Evolutionary conservation across 2,329 filamentous ascomycete species (phyloP).

Genomic region (Annulohypoxylon truncatum): DNA sequence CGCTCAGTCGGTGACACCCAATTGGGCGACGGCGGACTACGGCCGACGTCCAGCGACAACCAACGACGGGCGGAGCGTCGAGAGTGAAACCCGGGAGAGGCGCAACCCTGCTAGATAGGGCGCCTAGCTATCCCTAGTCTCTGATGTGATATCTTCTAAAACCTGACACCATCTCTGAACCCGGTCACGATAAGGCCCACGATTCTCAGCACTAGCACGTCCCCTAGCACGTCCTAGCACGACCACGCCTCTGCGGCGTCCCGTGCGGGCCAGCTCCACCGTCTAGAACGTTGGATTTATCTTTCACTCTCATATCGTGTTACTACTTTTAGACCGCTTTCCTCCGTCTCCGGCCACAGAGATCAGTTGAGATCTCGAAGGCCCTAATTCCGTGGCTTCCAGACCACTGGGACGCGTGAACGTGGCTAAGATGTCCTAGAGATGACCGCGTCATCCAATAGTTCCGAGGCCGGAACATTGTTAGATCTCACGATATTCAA

Average conservation of each 20-base stretch:
- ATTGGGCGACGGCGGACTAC: slow-evolving; percentile 26
- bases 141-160: slow-evolving; percentile 14
- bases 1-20: slow-evolving; percentile 32
- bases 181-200: slow-evolving; percentile 18
- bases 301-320: slow-evolving; percentile 21
- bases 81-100: slow-evolving; percentile 14
- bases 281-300: slow-evolving; percentile 26
- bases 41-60: slow-evolving; percentile 30
- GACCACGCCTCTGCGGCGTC: slow-evolving; percentile 9
- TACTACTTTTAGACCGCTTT: slow-evolving; percentile 19
- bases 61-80: slow-evolving; percentile 19
- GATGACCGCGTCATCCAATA: neutral
- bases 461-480: slow-evolving; percentile 8
- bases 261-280: slow-evolving; percentile 28
- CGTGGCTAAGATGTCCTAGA: slow-evolving; percentile 10
- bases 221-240: neutral
- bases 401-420: slow-evolving; percentile 19
- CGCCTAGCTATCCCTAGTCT: slow-evolving; percentile 12
- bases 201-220: neutral
- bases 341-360: slow-evolving; percentile 8
- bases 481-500: slow-evolving; percentile 6
- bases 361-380: slow-evolving; percentile 7
- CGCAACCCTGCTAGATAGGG: slow-evolving; percentile 14
- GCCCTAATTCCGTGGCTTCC: slow-evolving; percentile 8
- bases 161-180: slow-evolving; percentile 15